Percentiles rank a stretch among this genome's conserved stretches.
Conservation (phyloP, 139 green algal species). For the Coelastrella sp. region DNA sequence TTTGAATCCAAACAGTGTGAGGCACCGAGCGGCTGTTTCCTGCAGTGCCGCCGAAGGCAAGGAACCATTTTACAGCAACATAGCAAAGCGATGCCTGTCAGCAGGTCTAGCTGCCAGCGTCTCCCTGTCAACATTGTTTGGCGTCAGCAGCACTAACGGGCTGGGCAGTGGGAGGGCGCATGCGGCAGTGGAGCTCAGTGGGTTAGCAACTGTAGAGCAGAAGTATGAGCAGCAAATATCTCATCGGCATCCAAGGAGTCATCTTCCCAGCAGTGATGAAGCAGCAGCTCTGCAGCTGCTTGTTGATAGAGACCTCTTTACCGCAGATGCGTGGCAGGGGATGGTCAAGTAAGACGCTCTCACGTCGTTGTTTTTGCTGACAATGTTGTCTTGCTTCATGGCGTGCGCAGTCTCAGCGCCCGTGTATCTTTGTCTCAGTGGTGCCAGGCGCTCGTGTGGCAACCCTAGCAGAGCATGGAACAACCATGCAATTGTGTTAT, state of each 20-base stretch:
- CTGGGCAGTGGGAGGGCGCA: not conserved
- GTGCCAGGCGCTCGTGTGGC: too few relatives aligned
- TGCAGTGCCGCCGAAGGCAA: not conserved
- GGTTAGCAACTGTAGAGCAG: slow-evolving; percentile 2
- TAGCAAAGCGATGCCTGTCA: not conserved
- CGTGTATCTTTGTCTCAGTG: too few relatives aligned
- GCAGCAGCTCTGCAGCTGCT: slow-evolving; percentile 31
- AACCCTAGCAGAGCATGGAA: too few relatives aligned
- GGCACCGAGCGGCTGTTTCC: not conserved
- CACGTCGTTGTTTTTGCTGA: not conserved
- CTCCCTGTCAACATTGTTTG: slow-evolving; percentile 4
- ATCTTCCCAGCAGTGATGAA: slow-evolving; percentile 22
- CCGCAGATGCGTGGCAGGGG: slow-evolving; percentile 48
- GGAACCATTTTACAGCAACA: not conserved
- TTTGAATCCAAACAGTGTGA: not conserved
- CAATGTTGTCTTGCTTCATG: too few relatives aligned
- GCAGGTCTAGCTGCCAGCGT: slow-evolving; percentile 13
- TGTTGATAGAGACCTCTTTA: slow-evolving; percentile 50
- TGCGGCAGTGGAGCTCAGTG: not conserved
- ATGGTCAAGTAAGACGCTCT: not conserved
- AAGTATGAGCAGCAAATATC: slow-evolving; percentile 34
- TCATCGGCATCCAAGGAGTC: not conserved
- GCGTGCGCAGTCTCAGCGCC: too few relatives aligned
- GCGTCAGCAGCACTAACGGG: slow-evolving; percentile 12
- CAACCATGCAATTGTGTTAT: too few relatives aligned